These are phyloP conservation scores for Ascochyta lentis DNA, from an alignment of 2,329 filamentous ascomycete species.

Conservation along the genomic window DNA sequence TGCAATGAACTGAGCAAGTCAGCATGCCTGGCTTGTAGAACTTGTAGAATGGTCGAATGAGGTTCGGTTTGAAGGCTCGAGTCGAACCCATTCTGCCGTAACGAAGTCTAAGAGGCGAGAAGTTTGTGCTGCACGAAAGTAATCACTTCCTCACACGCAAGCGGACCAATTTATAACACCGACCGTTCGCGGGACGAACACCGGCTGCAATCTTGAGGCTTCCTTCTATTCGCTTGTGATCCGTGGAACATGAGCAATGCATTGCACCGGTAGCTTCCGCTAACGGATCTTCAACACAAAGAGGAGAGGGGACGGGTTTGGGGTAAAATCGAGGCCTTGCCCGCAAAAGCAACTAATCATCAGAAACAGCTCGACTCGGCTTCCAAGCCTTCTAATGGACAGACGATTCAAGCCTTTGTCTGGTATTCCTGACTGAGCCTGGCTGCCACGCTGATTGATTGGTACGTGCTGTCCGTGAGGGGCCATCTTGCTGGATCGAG, in stretches of 20 bases:
- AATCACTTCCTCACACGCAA: not conserved
- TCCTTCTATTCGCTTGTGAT: not conserved
- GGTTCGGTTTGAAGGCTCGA: slow-evolving; percentile 14
- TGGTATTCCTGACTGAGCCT: not conserved
- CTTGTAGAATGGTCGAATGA: slow-evolving; percentile 5
- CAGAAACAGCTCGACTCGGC: not conserved
- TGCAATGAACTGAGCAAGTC: slow-evolving; percentile 5
- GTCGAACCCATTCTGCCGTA: slow-evolving; percentile 16
- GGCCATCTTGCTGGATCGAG: slow-evolving; percentile 24
- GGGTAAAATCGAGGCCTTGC: not conserved
- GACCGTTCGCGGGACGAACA: not conserved
- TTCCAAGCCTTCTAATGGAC: slow-evolving; percentile 7
- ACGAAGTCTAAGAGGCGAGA: slow-evolving; percentile 1
- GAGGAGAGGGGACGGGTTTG: not conserved
- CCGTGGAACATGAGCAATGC: not conserved
- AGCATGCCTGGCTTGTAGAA: slow-evolving; percentile 5
- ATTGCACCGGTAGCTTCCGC: slow-evolving; percentile 4
- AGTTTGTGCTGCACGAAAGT: slow-evolving; percentile 10
- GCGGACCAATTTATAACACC: slow-evolving; percentile 5
- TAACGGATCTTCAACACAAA: not conserved
- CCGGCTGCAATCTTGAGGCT: not conserved
- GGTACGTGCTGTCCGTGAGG: slow-evolving; percentile 11
- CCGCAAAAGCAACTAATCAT: slow-evolving; percentile 6
- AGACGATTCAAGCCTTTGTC: not conserved
- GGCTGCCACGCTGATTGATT: slow-evolving; percentile 5